Conservation (phyloP, 345 rosid species). For the Orychophragmus violaceus region DNA sequence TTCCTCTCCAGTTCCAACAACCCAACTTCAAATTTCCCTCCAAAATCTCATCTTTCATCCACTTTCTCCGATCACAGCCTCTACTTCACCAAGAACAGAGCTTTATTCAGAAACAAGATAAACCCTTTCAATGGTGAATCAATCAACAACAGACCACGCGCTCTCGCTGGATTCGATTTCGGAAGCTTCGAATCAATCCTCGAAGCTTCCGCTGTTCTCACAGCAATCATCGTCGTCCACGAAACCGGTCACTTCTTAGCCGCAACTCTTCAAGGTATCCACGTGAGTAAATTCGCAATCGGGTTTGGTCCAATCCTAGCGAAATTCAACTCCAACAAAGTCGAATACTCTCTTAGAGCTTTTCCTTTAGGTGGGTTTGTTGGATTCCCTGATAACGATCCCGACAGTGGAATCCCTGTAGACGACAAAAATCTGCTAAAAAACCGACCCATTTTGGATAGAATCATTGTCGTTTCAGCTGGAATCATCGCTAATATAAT, state of each 20-base stretch:
- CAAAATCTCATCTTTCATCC: conserved; percentile 34
- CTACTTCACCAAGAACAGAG: conserved; percentile 6
- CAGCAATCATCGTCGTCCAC: conserved; percentile 85
- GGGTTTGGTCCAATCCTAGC: conserved; percentile 96
- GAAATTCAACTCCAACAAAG: conserved; percentile 75
- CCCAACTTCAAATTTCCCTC: conserved; percentile 36
- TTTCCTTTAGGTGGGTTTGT: conserved; percentile 95
- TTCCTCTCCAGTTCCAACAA: conserved; percentile 19
- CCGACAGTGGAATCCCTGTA: conserved; percentile 66
- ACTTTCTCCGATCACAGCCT: conserved; percentile 2
- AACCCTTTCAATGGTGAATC: background rate
- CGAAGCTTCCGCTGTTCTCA: conserved; percentile 78
- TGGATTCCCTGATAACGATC: conserved; percentile 96
- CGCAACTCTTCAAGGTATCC: conserved; percentile 88
- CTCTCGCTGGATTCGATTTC: conserved; percentile 62
- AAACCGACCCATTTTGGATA: conserved; percentile 80
- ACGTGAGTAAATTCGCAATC: conserved; percentile 82
- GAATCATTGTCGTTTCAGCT: conserved; percentile 79
- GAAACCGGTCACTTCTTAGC: conserved; percentile 93
- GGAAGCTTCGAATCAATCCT: conserved; percentile 65
- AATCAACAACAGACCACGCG: conserved; percentile 37
- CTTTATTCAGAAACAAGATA: conserved; percentile 28
- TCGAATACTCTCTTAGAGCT: conserved; percentile 86
- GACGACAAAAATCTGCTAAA: conserved; percentile 79
- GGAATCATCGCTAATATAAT: conserved; percentile 83